Conservation (phyloP, 306 rosid genomes). For the Sechiopsis laciniata region DNA sequence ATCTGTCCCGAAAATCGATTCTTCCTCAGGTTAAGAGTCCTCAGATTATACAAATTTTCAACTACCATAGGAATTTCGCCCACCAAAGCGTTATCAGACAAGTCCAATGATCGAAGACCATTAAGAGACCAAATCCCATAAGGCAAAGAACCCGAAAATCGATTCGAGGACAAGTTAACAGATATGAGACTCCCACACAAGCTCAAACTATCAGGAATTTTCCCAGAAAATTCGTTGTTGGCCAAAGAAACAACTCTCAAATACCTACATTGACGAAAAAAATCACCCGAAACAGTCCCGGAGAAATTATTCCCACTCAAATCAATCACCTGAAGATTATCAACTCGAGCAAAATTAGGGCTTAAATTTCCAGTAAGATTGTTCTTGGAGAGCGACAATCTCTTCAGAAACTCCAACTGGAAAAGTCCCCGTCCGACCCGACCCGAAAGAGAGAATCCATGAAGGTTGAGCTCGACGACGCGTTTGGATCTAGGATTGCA, state of each 20-base stretch:
- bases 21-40: slow-evolving; percentile 40
- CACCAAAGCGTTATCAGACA: slow-evolving; percentile 56
- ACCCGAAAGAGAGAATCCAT: slow-evolving; percentile 54
- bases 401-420: slow-evolving; percentile 53
- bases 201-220: slow-evolving; percentile 49
- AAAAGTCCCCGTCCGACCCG: slow-evolving; percentile 73
- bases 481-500: slow-evolving; percentile 51
- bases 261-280: slow-evolving; percentile 43
- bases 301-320: slow-evolving; percentile 61
- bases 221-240: slow-evolving; percentile 53
- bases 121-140: slow-evolving; percentile 52
- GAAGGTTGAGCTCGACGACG: slow-evolving; percentile 52
- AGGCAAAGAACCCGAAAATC: slow-evolving; percentile 49
- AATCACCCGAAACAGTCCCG: slow-evolving; percentile 42
- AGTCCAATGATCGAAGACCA: slow-evolving; percentile 67
- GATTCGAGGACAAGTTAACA: slow-evolving; percentile 57
- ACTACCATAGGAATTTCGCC: slow-evolving; percentile 52
- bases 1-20: slow-evolving; percentile 64
- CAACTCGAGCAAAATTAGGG: slow-evolving; percentile 39
- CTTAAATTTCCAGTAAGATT: slow-evolving; percentile 28
- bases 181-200: slow-evolving; percentile 48
- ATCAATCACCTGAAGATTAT: slow-evolving; percentile 43
- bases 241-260: slow-evolving; percentile 63
- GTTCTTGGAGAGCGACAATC: slow-evolving; percentile 62
- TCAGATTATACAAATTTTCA: slow-evolving; percentile 53